A percentile compares a stretch with the other conserved stretches of the same genome.
phyloP scores from a whole-genome alignment of 2,329 filamentous ascomycete species.

The Colletotrichum navitas region DNA sequence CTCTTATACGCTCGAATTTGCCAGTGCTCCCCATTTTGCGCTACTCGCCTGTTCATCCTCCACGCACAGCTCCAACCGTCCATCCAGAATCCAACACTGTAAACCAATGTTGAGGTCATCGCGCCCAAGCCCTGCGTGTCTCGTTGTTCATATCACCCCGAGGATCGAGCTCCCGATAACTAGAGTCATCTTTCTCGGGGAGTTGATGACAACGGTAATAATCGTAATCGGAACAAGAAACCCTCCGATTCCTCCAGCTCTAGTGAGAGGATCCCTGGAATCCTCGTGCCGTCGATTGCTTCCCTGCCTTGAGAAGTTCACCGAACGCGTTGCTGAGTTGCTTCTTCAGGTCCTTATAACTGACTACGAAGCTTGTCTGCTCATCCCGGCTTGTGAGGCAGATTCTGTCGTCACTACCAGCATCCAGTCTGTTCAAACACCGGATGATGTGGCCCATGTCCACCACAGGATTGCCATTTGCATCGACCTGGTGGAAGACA shows the following conservation, averaged over 20 bases:
- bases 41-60: background rate
- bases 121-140: background rate
- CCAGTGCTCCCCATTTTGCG: background rate
- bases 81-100: slow-evolving; percentile 20
- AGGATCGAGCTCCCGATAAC: background rate
- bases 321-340: slow-evolving; percentile 69
- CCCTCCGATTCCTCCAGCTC: slow-evolving; percentile 22
- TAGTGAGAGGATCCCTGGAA: slow-evolving; percentile 48
- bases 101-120: slow-evolving; percentile 13
- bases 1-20: slow-evolving; percentile 8
- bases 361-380: slow-evolving; percentile 88
- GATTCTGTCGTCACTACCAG: slow-evolving; percentile 87
- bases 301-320: slow-evolving; percentile 66
- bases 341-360: slow-evolving; percentile 88
- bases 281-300: slow-evolving; percentile 49
- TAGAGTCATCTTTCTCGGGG: background rate
- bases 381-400: slow-evolving; percentile 90
- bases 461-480: slow-evolving; percentile 83
- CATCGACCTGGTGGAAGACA: slow-evolving; percentile 95
- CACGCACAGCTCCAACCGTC: slow-evolving; percentile 5
- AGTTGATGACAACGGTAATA: background rate
- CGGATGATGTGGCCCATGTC: slow-evolving; percentile 89
- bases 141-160: background rate
- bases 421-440: slow-evolving; percentile 92
- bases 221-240: slow-evolving; percentile 3